These are phyloP conservation scores for Russula virescens DNA, from an alignment of 768 basidiomycete genomes.

Conservation along the genomic window DNA sequence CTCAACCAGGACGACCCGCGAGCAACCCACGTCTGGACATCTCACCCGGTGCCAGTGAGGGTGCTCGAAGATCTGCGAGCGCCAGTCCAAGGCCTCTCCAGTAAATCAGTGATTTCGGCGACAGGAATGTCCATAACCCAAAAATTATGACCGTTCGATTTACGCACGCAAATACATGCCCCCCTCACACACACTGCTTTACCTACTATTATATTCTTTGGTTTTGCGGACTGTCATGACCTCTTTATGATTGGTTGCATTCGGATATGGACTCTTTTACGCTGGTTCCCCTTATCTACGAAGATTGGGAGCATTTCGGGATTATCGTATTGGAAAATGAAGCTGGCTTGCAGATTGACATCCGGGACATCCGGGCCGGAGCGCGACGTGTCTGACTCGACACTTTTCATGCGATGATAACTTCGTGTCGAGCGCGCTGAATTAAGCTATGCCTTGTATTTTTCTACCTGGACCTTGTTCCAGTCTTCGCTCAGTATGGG, in stretches of 20 bases:
- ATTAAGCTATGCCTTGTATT: not conserved
- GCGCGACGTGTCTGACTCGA: not conserved
- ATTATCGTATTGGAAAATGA: not conserved
- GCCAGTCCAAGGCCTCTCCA: conserved; percentile 17
- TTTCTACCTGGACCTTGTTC: not conserved
- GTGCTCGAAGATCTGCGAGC: conserved; percentile 12
- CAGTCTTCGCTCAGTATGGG: conserved; percentile 52
- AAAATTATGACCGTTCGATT: not conserved
- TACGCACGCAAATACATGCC: not conserved
- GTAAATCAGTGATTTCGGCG: not conserved
- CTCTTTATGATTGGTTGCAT: not conserved
- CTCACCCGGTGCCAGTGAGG: conserved; percentile 4
- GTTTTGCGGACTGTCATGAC: not conserved
- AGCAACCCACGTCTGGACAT: conserved; percentile 2
- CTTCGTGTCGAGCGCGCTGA: not conserved
- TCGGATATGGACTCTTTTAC: not conserved
- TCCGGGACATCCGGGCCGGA: too few species aligned
- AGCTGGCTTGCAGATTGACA: not conserved
- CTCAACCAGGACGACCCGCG: not conserved
- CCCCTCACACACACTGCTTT: too few species aligned
- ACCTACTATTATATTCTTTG: not conserved
- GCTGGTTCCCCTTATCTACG: not conserved
- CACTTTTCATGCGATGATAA: not conserved
- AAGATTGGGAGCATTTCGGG: not conserved
- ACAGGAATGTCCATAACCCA: not conserved